Base-by-base conservation (phyloP, 371 early-diverging fungal species). In the Massospora cicadina region DNA sequence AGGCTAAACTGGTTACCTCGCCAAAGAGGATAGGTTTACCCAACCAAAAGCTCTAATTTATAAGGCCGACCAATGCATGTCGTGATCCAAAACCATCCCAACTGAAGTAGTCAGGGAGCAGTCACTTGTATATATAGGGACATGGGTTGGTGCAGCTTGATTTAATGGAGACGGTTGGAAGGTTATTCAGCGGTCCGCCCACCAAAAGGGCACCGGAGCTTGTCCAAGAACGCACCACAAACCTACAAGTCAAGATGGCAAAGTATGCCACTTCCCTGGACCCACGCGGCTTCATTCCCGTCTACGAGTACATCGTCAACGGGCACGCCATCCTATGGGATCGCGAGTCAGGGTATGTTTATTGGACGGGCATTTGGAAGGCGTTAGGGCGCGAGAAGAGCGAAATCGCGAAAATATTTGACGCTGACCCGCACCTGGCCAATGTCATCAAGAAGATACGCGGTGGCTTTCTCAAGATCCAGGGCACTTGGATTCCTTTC, bases 301-400 rank as follows among this genome's bases (percentile, higher is more conserved):
- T 85, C 0, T 85, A 78, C 68, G 85, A 85, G 70, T 85, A 81
- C 67, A 72, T 69, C 21, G 72, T 80, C 56, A 78, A 80, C 58
- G 74, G 74, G 5, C 78, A 79, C 33, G 79, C 81, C 24, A 80
- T 85, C 27, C 82, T 85, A 81, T 85, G 86, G 86, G 86, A 85
- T 68, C 76, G 82, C 65, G 82, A 85, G 64, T 77, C 77, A 28
- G 79, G 82, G 5, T 80, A 81, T 64, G 84, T 86, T 10, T 80
- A 81, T 68, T 86, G 82, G 59, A 86, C 86, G n/a, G 83, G 84
- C 25, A 84, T 86, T 60, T 83, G 86, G 83, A 82, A 86, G 67
- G 79, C 83, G 17, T 71, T 86, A 7, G 82, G 82, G 3, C 81
- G 82, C 60, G 78, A 80, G 54, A 86, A 86, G 63, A 75, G 79